Base-by-base conservation (phyloP, 805 yeast genomes). In the Saturnispora ahearnii region DNA sequence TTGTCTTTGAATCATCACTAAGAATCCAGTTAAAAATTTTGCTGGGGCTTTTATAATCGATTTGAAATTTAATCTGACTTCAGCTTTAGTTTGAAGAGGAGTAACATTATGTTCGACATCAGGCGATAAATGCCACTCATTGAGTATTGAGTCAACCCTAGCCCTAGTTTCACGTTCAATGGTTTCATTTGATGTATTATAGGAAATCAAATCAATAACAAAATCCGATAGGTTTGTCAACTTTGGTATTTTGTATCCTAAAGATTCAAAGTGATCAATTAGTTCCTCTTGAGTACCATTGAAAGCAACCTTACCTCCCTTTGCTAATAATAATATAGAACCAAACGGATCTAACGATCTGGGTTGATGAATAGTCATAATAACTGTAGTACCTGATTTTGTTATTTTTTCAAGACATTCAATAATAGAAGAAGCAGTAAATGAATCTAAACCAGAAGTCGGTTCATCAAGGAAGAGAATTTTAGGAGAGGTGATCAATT, bases 341-440 rank as follows among this genome's bases (percentile, higher is more conserved):
- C 88, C 91, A 68, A 88, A 86, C 50, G 68, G 68, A 15, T 71
- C 63, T 59, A 84, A 81, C 55, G 85, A 66, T 55, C 87, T 77
- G 1, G 96, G 96, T 59, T 87, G 96, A 63, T 87, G 96, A 46
- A 88, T 85, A 0, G 96, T 87, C 55, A 77, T 67, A 24, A 87
- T 75, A 8, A 88, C 73, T 0, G 95, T 85, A 11, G 81, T 78
- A 6, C 82, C 79, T 41, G 40, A 24, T 30, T 73, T 75, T 2
- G 88, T 78, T 34, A 88, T 64, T 3, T 71, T 70, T 46, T 77
- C 70, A 51, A 87, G 68, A 37, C 87, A 76, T 30, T 73, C 69
- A 38, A 88, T 62, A 33, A 87, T 83, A 2, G 86, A 76, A 1
- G 77, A 73, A 0, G 95, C 84, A 0, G 93, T 86, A 51, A 85